A percentile compares a stretch with the other conserved stretches of the same genome.
Conservation (phyloP, 257 asterid species). For the Fraxinus pennsylvanica region DNA sequence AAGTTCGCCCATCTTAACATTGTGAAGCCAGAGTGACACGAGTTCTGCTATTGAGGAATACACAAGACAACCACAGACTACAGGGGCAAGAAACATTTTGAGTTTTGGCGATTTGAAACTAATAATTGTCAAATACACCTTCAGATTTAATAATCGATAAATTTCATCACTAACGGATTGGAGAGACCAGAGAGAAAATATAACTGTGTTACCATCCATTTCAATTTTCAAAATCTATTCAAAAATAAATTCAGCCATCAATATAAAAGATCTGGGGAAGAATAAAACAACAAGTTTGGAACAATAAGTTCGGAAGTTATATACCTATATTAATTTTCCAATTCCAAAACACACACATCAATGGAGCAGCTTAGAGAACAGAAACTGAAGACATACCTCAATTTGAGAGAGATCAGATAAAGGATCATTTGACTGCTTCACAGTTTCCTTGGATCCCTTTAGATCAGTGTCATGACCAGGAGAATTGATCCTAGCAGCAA, state of each 20-base stretch:
- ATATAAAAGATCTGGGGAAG: background rate
- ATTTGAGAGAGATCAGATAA: conserved; percentile 49
- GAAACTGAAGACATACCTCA: conserved; percentile 38
- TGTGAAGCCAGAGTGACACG: background rate
- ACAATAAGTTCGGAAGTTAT: background rate
- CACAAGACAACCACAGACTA: background rate
- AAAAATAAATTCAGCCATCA: background rate
- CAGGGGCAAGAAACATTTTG: background rate
- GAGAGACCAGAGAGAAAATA: background rate
- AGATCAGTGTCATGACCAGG: conserved; percentile 19
- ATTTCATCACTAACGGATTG: background rate
- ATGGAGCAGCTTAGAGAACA: background rate
- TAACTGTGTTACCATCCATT: background rate
- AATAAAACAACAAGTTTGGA: background rate
- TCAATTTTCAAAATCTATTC: background rate
- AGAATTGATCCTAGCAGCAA: conserved; percentile 37
- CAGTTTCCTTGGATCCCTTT: conserved; percentile 33
- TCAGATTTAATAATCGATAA: background rate
- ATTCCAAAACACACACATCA: background rate
- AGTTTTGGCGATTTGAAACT: background rate
- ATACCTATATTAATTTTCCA: background rate
- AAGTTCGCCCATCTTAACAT: background rate
- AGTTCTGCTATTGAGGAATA: background rate
- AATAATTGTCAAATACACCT: background rate
- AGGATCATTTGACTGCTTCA: conserved; percentile 36